Evolutionary conservation across 1,139 yeast genomes (phyloP).

Genomic region (Candida sp.): DNA sequence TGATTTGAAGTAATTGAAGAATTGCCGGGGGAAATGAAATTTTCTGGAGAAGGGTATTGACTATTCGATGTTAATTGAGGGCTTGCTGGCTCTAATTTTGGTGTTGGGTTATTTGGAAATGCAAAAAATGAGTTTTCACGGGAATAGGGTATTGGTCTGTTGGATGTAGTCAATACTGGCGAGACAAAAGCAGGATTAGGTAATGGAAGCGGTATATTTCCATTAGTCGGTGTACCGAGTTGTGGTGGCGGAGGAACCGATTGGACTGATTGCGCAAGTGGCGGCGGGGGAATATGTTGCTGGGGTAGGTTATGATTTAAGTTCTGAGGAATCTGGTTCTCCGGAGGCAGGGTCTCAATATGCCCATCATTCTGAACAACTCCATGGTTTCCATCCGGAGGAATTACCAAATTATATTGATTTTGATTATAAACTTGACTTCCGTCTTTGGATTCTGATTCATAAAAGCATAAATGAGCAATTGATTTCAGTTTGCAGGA

Average conservation of each 20-base stretch:
- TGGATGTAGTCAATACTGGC: conserved; percentile 1
- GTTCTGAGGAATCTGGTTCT: neutral
- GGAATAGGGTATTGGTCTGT: conserved; percentile 6
- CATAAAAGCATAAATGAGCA: conserved; percentile 68
- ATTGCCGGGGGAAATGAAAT: conserved; percentile 1
- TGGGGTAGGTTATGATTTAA: conserved; percentile 2
- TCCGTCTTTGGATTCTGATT: conserved; percentile 27
- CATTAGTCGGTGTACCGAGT: neutral
- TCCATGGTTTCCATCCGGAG: neutral
- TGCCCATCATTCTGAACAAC: neutral
- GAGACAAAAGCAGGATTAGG: neutral
- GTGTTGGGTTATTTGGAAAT: neutral
- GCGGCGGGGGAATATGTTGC: conserved; percentile 1
- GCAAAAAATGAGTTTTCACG: conserved; percentile 6
- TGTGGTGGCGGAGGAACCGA: conserved; percentile 2
- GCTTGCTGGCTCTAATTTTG: conserved; percentile 1
- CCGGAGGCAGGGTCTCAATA: no score
- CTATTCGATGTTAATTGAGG: neutral
- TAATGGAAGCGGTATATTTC: neutral
- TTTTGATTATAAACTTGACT: neutral
- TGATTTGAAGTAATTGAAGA: neutral
- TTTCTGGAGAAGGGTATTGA: conserved; percentile 1
- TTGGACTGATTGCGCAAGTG: neutral
- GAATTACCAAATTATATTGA: neutral
- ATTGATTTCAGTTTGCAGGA: conserved; percentile 72